Percentiles rank a stretch among this genome's conserved stretches.
Evolutionary conservation across 1,139 yeast species (phyloP).

Genomic region (Suhomyces terraborum): DNA sequence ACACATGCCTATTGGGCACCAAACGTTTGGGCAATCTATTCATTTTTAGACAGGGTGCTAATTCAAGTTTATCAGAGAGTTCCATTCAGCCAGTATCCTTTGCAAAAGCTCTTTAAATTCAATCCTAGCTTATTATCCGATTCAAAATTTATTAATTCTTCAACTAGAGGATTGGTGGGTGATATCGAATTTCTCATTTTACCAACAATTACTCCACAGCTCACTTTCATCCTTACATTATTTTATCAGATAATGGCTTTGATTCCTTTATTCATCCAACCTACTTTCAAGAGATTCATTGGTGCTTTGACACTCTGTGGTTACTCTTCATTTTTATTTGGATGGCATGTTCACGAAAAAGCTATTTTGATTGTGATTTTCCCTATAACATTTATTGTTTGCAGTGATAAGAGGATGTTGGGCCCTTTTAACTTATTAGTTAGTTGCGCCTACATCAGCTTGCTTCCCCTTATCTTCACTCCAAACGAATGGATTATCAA

Average conservation of each 20-base stretch:
- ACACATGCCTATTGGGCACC: slow-evolving; percentile 99
- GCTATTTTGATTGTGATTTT: slow-evolving; percentile 88
- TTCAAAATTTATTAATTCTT: slow-evolving; percentile 34
- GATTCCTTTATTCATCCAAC: slow-evolving; percentile 72
- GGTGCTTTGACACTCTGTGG: slow-evolving; percentile 90
- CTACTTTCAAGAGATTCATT: slow-evolving; percentile 74
- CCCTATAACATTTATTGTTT: slow-evolving; percentile 80
- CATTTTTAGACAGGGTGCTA: slow-evolving; percentile 76
- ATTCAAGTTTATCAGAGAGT: slow-evolving; percentile 51
- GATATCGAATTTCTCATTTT: slow-evolving; percentile 80
- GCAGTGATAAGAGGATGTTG: slow-evolving; percentile 69
- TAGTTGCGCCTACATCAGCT: slow-evolving; percentile 81
- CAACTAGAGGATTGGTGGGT: slow-evolving; percentile 90
- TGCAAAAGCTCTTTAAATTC: slow-evolving; percentile 37
- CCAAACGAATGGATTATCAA: slow-evolving; percentile 79
- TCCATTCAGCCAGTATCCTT: slow-evolving; percentile 46
- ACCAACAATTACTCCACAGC: slow-evolving; percentile 76
- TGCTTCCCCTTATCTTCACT: slow-evolving; percentile 85
- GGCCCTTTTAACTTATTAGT: slow-evolving; percentile 67
- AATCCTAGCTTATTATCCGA: slow-evolving; percentile 30
- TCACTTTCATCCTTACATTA: slow-evolving; percentile 75
- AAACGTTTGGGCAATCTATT: slow-evolving; percentile 92
- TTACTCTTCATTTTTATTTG: slow-evolving; percentile 86
- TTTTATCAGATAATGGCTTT: slow-evolving; percentile 81
- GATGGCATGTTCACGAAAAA: slow-evolving; percentile 99